Conservation (phyloP, 208 protist species). For the Naegleria fowleri region DNA sequence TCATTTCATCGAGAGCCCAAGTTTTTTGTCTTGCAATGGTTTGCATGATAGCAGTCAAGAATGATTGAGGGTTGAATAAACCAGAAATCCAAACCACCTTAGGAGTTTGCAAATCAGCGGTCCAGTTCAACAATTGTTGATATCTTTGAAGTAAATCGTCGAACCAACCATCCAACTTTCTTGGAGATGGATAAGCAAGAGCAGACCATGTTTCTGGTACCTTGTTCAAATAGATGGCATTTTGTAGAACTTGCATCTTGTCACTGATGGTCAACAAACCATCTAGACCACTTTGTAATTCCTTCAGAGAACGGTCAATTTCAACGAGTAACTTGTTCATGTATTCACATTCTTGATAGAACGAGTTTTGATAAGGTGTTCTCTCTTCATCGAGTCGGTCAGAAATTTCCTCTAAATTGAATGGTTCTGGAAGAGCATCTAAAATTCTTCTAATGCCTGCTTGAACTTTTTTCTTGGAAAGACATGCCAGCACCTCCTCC, state of each 20-base stretch:
- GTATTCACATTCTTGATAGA: conserved; percentile 94
- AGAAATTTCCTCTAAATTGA: conserved; percentile 79
- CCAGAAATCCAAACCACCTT: conserved; percentile 84
- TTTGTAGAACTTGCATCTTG: conserved; percentile 60
- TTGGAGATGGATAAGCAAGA: conserved; percentile 91
- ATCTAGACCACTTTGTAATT: conserved; percentile 92
- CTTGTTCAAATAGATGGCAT: conserved; percentile 54
- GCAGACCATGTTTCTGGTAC: conserved; percentile 87
- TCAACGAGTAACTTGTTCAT: conserved; percentile 92
- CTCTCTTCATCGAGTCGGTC: conserved; percentile 89
- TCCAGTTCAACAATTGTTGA: conserved; percentile 87
- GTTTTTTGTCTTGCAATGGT: conserved; percentile 91
- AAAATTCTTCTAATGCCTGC: conserved; percentile 62
- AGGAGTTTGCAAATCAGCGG: conserved; percentile 76
- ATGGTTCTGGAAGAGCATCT: conserved; percentile 63
- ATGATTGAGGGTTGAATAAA: conserved; percentile 98
- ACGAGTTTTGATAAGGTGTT: conserved; percentile 93
- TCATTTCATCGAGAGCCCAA: conserved; percentile 92
- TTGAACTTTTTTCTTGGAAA: conserved; percentile 76
- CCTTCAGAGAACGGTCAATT: conserved; percentile 80
- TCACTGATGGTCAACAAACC: conserved; percentile 78
- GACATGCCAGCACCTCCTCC: conserved; percentile 69
- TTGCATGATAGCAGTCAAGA: conserved; percentile 97
- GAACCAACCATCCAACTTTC: conserved; percentile 86
- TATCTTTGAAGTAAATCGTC: conserved; percentile 86